Percentiles rank a stretch among this genome's conserved stretches.
Evolutionary conservation across 352 stramenopile genomes (phyloP).

Genomic region (Phytophthora tentaculata): DNA sequence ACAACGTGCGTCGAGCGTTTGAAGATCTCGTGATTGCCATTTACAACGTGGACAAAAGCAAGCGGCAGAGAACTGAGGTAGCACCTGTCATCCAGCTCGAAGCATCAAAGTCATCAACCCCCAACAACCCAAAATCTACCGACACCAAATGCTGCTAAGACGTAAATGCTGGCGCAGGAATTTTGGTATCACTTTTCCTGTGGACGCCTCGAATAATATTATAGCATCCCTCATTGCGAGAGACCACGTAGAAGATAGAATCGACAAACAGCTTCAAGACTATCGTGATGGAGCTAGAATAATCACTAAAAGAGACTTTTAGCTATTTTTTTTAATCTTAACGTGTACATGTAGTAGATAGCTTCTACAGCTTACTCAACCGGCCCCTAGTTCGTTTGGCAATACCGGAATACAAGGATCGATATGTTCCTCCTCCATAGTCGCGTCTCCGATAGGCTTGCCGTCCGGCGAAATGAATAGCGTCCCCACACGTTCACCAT

Average conservation of each 20-base stretch:
- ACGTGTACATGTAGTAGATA: no score
- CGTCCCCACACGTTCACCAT: constrained; percentile 64
- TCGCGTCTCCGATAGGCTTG: constrained; percentile 7
- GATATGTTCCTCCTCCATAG: constrained; percentile 52
- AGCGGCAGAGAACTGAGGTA: constrained; percentile 46
- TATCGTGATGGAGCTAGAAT: constrained; percentile 28
- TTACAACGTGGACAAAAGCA: constrained; percentile 67
- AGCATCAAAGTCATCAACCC: neutral
- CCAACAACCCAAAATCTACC: constrained; percentile 4
- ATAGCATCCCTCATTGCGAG: constrained; percentile 1
- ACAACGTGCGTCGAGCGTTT: constrained; percentile 72
- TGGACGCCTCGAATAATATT: no score
- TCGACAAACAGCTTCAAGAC: constrained; percentile 71
- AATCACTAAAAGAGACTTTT: neutral
- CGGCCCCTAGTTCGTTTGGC: constrained; percentile 18
- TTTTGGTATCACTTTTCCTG: constrained; percentile 11
- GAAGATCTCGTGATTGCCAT: constrained; percentile 77
- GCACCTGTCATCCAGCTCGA: constrained; percentile 49
- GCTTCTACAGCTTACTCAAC: constrained; percentile 42
- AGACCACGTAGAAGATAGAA: constrained; percentile 8
- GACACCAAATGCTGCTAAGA: constrained; percentile 30
- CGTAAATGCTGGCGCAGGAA: neutral
- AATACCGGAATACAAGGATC: constrained; percentile 67
- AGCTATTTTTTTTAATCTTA: no score
- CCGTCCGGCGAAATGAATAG: constrained; percentile 46